A percentile compares a stretch with the other conserved stretches of the same genome.
Conservation (phyloP, 352 stramenopile genomes). For the Globisporangium radiosum region DNA sequence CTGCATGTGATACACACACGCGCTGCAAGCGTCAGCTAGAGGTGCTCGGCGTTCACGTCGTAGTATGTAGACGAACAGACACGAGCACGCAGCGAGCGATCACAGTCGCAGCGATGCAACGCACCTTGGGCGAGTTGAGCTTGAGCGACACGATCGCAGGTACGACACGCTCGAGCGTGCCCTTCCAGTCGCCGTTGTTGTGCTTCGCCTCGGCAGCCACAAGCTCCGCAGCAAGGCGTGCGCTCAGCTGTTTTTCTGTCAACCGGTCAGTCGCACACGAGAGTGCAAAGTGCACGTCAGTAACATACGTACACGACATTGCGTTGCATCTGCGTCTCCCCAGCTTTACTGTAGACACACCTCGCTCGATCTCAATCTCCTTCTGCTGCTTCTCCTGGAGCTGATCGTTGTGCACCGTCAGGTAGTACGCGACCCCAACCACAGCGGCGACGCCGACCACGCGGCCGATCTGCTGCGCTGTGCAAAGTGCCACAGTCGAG, state of each 20-base stretch:
- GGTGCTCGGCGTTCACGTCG: too few relatives aligned
- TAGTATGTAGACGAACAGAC: too few relatives aligned
- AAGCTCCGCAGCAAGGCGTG: conserved; percentile 54
- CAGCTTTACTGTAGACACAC: conserved; percentile 8
- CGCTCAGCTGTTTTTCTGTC: conserved; percentile 56
- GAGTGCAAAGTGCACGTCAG: neutral
- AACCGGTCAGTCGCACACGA: neutral
- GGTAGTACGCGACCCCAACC: conserved; percentile 41
- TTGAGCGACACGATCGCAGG: conserved; percentile 86
- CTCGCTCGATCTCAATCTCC: conserved; percentile 56
- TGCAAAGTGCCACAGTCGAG: too few relatives aligned
- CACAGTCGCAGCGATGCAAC: neutral
- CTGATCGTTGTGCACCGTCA: conserved; percentile 35
- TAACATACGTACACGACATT: neutral
- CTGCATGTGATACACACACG: conserved; percentile 16
- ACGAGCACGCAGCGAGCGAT: neutral
- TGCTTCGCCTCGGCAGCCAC: conserved; percentile 61
- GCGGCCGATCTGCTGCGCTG: conserved; percentile 15
- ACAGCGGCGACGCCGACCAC: conserved; percentile 22
- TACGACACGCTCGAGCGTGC: conserved; percentile 78
- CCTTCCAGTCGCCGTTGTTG: conserved; percentile 74
- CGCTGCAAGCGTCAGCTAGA: too few relatives aligned
- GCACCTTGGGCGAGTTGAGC: conserved; percentile 82
- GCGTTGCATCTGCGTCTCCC: too few relatives aligned
- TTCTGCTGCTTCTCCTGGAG: conserved; percentile 49